Conservation (phyloP, 2,329 filamentous ascomycete species). For the Penicillium rolfsii region DNA sequence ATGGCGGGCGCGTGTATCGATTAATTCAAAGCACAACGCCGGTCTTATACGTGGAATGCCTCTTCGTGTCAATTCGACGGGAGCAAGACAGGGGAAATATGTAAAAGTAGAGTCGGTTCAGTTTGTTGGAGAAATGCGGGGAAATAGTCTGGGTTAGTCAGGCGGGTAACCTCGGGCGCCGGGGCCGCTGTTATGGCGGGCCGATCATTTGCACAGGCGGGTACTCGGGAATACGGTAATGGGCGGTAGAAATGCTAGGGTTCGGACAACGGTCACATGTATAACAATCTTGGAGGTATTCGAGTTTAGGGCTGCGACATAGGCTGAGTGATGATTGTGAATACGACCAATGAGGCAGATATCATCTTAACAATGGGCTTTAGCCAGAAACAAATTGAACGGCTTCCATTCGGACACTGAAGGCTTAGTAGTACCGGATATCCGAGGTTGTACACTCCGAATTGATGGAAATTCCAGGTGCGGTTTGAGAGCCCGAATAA, state of each 20-base stretch:
- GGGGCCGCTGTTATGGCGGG: not conserved
- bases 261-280: not conserved
- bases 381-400: not conserved
- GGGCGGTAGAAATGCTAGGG: too few species aligned
- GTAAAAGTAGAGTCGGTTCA: not conserved
- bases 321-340: not conserved
- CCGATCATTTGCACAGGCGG: not conserved
- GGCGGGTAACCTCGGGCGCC: conserved; percentile 3
- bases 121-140: conserved; percentile 13
- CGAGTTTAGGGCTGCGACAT: not conserved
- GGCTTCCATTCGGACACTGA: not conserved
- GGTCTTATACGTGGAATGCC: not conserved
- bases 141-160: conserved; percentile 6
- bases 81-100: not conserved
- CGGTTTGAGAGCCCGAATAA: not conserved
- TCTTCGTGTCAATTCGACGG: not conserved
- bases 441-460: not conserved
- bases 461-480: not conserved
- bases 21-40: not conserved
- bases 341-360: not conserved
- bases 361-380: not conserved
- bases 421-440: not conserved
- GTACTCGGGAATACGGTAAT: not conserved
- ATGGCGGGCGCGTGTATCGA: not conserved
- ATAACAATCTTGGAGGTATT: not conserved